Evolutionary conservation across 805 yeast species (phyloP).

Genomic region (Starmerella apicola): DNA sequence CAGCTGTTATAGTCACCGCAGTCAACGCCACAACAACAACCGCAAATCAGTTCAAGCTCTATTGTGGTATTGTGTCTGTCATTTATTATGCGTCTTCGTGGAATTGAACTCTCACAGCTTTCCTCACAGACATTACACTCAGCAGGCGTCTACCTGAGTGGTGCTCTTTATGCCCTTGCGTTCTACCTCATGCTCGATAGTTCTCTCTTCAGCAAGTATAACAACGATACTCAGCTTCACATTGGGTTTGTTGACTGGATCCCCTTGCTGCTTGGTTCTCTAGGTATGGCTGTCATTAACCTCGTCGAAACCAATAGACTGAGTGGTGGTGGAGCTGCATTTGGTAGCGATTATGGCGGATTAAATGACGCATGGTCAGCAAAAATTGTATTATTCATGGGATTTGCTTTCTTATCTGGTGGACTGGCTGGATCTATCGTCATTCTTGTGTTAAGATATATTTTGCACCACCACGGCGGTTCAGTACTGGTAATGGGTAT

Average conservation of each 20-base stretch:
- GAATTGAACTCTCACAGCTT: conserved; percentile 34
- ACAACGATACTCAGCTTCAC: conserved; percentile 76
- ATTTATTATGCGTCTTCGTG: not conserved
- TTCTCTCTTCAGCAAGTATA: conserved; percentile 69
- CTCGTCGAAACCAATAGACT: conserved; percentile 57
- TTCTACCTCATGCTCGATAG: conserved; percentile 86
- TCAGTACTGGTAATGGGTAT: conserved; percentile 94
- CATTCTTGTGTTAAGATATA: conserved; percentile 72
- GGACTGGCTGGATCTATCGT: conserved; percentile 88
- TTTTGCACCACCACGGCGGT: conserved; percentile 54
- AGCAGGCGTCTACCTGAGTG: conserved; percentile 52
- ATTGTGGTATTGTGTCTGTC: too few relatives aligned
- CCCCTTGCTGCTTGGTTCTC: conserved; percentile 74
- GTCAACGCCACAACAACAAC: too few relatives aligned
- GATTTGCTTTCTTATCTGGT: conserved; percentile 85
- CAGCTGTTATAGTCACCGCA: too few relatives aligned
- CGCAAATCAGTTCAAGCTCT: too few relatives aligned
- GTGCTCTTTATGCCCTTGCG: conserved; percentile 58
- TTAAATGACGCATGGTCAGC: conserved; percentile 78
- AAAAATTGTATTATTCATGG: conserved; percentile 74
- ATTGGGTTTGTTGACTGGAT: conserved; percentile 92
- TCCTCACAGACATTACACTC: conserved; percentile 59
- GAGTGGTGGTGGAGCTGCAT: conserved; percentile 29
- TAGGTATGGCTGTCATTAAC: conserved; percentile 77
- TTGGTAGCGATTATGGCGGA: conserved; percentile 27